phyloP scores from a whole-genome alignment of 768 basidiomycete species.

The Termitomyces sp. region DNA sequence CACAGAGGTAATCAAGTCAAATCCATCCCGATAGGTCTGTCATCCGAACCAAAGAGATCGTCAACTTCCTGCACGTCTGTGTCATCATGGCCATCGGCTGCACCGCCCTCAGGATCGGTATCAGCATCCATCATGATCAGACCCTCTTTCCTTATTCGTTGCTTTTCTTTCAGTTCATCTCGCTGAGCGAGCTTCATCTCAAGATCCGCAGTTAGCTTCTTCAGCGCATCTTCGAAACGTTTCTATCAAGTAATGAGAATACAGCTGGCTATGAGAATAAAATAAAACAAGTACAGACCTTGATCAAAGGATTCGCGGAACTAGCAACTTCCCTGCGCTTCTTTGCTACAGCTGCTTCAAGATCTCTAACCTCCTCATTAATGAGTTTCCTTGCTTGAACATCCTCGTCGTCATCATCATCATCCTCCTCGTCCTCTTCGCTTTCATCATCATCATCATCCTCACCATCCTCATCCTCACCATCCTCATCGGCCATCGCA shows the following conservation, averaged over 20 bases:
- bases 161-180: conserved; percentile 76
- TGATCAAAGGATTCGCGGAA: conserved; percentile 84
- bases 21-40: conserved; percentile 29
- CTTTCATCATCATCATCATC: conserved; percentile 64
- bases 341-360: conserved; percentile 85
- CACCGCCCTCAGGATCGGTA: conserved; percentile 32
- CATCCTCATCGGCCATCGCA: conserved; percentile 70
- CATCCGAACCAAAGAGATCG: conserved; percentile 49
- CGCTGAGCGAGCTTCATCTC: conserved; percentile 81
- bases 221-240: conserved; percentile 91
- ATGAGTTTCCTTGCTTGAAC: conserved; percentile 74
- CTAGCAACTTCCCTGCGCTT: conserved; percentile 81
- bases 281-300: conserved; percentile 36
- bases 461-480: conserved; percentile 52
- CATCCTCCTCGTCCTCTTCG: conserved; percentile 70
- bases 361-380: conserved; percentile 85
- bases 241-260: conserved; percentile 40
- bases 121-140: conserved; percentile 35
- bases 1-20: conserved; percentile 21
- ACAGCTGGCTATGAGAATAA: neutral
- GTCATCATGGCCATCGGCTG: conserved; percentile 25
- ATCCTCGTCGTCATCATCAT: conserved; percentile 82
- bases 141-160: conserved; percentile 68
- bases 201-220: conserved; percentile 81
- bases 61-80: conserved; percentile 25